phyloP scores from a whole-genome alignment of 1,284 basidiomycete species.

The Cryptococcus depauperatus region DNA sequence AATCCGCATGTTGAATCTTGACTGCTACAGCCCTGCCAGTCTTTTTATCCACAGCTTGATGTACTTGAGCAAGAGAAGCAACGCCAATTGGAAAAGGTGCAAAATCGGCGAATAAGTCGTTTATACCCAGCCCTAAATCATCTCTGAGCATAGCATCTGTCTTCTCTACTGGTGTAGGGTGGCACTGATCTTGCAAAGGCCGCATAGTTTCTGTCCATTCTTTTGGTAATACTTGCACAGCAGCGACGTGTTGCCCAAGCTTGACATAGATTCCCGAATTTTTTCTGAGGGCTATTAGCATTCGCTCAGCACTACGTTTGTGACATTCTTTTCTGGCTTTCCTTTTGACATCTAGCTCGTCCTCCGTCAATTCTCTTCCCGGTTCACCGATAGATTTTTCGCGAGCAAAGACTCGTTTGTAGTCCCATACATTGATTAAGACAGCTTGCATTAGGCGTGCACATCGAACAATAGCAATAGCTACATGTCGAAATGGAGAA shows the following conservation, averaged over 20 bases:
- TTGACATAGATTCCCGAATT: constrained; percentile 60
- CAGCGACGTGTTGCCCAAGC: constrained; percentile 71
- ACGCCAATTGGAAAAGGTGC: constrained; percentile 87
- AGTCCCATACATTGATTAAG: constrained; percentile 59
- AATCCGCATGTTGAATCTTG: constrained; percentile 93
- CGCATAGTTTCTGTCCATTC: constrained; percentile 60
- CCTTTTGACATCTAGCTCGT: constrained; percentile 44
- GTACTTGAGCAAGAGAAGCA: constrained; percentile 89
- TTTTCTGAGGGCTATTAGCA: constrained; percentile 67
- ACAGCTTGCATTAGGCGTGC: constrained; percentile 52
- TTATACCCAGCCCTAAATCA: constrained; percentile 37
- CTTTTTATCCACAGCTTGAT: constrained; percentile 66
- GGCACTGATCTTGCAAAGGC: constrained; percentile 67
- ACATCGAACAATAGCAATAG: constrained; percentile 56
- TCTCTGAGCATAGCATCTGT: constrained; percentile 38
- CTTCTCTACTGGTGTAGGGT: constrained; percentile 37
- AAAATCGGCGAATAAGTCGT: constrained; percentile 61
- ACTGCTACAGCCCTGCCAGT: constrained; percentile 77
- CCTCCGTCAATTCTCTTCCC: constrained; percentile 53
- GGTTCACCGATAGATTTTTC: constrained; percentile 21
- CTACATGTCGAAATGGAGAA: constrained; percentile 45
- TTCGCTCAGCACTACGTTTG: constrained; percentile 64
- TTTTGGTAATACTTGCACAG: constrained; percentile 62
- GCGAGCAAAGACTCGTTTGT: constrained; percentile 66
- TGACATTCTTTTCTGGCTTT: constrained; percentile 69